phyloP scores from a whole-genome alignment of 176 grass and related monocot genomes.

The Hordeum vulgare region MorexV3_pseudomolecules_assembly NC_058523.1:163074079-163074578 shows the following conservation, averaged over 20 bases:
- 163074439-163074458: background rate
- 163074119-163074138: conserved; percentile 25
- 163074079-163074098: conserved; percentile 50
- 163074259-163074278: conserved; percentile 15
- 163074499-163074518: background rate
- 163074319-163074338: conserved; percentile 36
- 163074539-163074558: background rate
- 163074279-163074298: conserved; percentile 2
- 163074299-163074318: background rate
- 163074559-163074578: background rate
- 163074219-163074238: conserved; percentile 37
- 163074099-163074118: conserved; percentile 31
- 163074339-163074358: conserved; percentile 43
- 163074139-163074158: conserved; percentile 56
- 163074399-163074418: conserved; percentile 19
- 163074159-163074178: conserved; percentile 61
- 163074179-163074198: conserved; percentile 15
- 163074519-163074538: conserved; percentile 3
- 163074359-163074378: conserved; percentile 31
- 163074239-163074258: conserved; percentile 23
- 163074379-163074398: conserved; percentile 28
- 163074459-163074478: background rate
- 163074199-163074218: conserved; percentile 8
- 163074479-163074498: background rate
- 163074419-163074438: background rate